Percentiles rank a stretch among this genome's conserved stretches.
These are phyloP conservation scores for Coniferiporia sulphurascens DNA, from an alignment of 1,284 basidiomycete genomes.

Conservation along the genomic window DNA sequence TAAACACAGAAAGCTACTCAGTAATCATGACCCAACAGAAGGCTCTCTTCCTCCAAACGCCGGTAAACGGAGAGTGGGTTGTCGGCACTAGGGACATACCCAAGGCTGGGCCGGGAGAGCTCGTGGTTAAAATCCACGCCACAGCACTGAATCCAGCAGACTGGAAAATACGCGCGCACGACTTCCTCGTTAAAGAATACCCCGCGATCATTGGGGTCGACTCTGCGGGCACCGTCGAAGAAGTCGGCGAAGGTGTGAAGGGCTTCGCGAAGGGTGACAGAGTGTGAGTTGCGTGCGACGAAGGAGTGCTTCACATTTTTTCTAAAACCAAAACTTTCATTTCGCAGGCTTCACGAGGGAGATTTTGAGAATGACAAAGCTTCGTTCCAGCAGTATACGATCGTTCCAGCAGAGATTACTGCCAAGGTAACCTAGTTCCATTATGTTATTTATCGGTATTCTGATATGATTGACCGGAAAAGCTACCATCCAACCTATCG, in stretches of 20 bases:
- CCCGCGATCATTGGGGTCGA: conserved; percentile 53
- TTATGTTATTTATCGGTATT: too few relatives aligned
- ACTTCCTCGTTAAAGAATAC: conserved; percentile 28
- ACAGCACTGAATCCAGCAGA: conserved; percentile 41
- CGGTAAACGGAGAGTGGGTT: conserved; percentile 22
- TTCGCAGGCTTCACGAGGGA: conserved; percentile 39
- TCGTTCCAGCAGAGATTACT: conserved; percentile 36
- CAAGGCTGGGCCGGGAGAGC: conserved; percentile 34
- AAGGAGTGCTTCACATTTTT: not conserved
- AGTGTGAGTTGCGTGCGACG: conserved; percentile 37
- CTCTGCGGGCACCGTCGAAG: too few relatives aligned
- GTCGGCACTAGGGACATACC: conserved; percentile 23
- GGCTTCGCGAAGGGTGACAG: conserved; percentile 50
- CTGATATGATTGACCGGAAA: not conserved
- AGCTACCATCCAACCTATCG: conserved; percentile 29
- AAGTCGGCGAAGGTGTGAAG: conserved; percentile 47
- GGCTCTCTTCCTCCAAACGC: too few relatives aligned
- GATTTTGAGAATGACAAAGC: conserved; percentile 33
- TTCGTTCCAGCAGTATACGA: conserved; percentile 47
- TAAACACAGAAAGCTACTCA: not conserved
- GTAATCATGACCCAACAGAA: conserved; percentile 4
- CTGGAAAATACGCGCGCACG: conserved; percentile 32
- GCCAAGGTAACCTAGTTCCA: conserved; percentile 34
- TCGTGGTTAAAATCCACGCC: conserved; percentile 37
- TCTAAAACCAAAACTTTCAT: not conserved